Evolutionary conservation across 345 rosid genomes (phyloP), one percentile per base, ranked within the genome.

Genomic region (Sapria himalayana): DNA sequence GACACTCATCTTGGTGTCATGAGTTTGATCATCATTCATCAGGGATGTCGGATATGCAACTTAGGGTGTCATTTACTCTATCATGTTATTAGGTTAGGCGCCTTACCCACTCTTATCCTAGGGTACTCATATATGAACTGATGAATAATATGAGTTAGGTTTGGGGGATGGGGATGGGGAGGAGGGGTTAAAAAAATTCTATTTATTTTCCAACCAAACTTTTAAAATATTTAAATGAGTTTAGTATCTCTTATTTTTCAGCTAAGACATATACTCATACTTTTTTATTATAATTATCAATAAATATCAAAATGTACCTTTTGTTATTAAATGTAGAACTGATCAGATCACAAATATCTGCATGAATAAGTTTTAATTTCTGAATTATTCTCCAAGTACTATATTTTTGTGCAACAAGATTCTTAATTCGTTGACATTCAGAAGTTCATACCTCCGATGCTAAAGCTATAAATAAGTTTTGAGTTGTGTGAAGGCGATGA

Each of bases 211-310:
- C 44, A 3, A 22, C 29, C 4, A 47, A 47, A 1, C 24, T 10
- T 4, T 0, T 4, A 4, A 49, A 49, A 0, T 40, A 21, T 19
- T 6, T 22, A 22, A 40, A 40, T 3, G 18, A 10, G 10, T 35
- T 21, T 15, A 18, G 18, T 15, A 21, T 21, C 8, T 35, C 9
- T 12, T 29, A 14, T 29, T 49, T 4, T 37, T 15, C 9, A 0
- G 7, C 27, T 5, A 37, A 2, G 0, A 48, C 22, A 4, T 22
- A 19, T 2, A 11, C 45, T 36, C 37, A 49, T 25, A 9, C 7
- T 27, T 49, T 49, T 3, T 19, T 49, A 16, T 16, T 48, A 0
- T 24, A 27, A 4, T 37, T 10, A 49, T 37, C 46, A 0, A 49
- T 39, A 8, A 49, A 39, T 7, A 35, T 27, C 0, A 39, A 12